Conservation (phyloP, 1,139 yeast genomes). For the Nakaseomyces kungkrabaensis region DNA sequence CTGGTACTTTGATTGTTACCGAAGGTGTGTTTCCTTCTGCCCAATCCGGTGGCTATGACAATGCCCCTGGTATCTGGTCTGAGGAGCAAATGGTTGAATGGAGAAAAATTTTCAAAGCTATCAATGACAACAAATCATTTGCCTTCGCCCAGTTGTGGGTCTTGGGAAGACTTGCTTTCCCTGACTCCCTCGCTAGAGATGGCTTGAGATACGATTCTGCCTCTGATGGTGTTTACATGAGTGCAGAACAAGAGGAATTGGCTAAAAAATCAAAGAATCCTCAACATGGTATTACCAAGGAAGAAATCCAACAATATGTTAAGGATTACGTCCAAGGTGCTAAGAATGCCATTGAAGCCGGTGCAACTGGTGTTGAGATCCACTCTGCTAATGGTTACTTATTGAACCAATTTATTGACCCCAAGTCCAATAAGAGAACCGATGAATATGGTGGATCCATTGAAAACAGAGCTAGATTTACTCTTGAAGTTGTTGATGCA, state of each 20-base stretch:
- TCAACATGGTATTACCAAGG: conserved; percentile 16
- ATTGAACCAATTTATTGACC: conserved; percentile 33
- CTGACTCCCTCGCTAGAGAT: conserved; percentile 17
- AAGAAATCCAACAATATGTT: conserved; percentile 19
- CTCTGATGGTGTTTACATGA: conserved; percentile 20
- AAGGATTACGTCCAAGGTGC: conserved; percentile 22
- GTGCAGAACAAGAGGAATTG: conserved; percentile 16
- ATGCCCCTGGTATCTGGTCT: conserved; percentile 40
- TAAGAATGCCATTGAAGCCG: conserved; percentile 29
- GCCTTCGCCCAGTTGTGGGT: conserved; percentile 35
- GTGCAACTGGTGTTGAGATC: conserved; percentile 34
- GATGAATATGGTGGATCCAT: conserved; percentile 38
- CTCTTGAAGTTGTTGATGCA: conserved; percentile 29
- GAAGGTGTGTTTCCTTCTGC: conserved; percentile 37
- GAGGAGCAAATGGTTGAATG: conserved; percentile 35
- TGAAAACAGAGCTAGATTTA: conserved; percentile 31
- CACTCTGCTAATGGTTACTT: conserved; percentile 32
- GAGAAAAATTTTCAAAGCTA: conserved; percentile 30
- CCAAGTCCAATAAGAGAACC: conserved; percentile 31
- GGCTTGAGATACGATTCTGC: conserved; percentile 26
- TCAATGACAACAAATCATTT: conserved; percentile 33
- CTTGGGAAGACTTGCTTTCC: conserved; percentile 33
- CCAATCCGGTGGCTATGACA: conserved; percentile 31
- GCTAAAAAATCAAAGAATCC: conserved; percentile 16
- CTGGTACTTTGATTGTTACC: conserved; percentile 41